These are phyloP conservation scores for Xerocomus brunneocitrinus DNA, from an alignment of 768 basidiomycete species.

Conservation along the genomic window DNA sequence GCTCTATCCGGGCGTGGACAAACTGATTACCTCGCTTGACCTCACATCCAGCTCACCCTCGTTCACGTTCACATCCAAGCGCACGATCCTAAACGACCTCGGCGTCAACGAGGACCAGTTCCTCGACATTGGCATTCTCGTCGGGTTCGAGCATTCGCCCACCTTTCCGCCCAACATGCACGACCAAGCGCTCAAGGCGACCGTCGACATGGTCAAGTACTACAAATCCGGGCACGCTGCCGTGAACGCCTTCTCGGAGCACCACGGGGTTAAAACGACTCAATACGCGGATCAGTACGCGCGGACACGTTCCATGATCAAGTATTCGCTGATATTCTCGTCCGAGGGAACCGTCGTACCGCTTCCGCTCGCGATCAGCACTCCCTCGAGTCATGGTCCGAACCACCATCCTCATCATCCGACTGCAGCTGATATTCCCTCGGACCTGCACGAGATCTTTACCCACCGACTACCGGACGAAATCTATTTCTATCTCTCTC, in stretches of 20 bases:
- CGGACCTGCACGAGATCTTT: constrained; percentile 92
- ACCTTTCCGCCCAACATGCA: constrained; percentile 81
- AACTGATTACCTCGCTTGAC: constrained; percentile 86
- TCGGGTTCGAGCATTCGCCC: constrained; percentile 80
- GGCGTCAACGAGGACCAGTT: constrained; percentile 83
- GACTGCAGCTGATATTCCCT: constrained; percentile 83
- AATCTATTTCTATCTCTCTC: constrained; percentile 92
- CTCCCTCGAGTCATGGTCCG: constrained; percentile 45
- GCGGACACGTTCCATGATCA: constrained; percentile 86
- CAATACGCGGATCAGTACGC: constrained; percentile 85
- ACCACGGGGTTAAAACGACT: constrained; percentile 74
- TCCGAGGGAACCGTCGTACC: constrained; percentile 82
- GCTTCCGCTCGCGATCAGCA: constrained; percentile 64
- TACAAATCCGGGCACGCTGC: constrained; percentile 87
- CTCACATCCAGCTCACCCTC: constrained; percentile 60
- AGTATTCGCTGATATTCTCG: constrained; percentile 84
- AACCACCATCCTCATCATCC: constrained; percentile 62
- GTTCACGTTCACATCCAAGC: constrained; percentile 85
- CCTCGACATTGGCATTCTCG: constrained; percentile 87
- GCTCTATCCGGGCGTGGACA: constrained; percentile 83
- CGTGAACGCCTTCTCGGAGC: constrained; percentile 71
- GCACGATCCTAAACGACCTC: constrained; percentile 60
- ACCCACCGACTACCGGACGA: constrained; percentile 93
- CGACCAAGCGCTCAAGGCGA: constrained; percentile 77
- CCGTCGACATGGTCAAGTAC: constrained; percentile 89